Evolutionary conservation across 345 rosid species (phyloP).

Genomic region (Camelina sativa): DNA sequence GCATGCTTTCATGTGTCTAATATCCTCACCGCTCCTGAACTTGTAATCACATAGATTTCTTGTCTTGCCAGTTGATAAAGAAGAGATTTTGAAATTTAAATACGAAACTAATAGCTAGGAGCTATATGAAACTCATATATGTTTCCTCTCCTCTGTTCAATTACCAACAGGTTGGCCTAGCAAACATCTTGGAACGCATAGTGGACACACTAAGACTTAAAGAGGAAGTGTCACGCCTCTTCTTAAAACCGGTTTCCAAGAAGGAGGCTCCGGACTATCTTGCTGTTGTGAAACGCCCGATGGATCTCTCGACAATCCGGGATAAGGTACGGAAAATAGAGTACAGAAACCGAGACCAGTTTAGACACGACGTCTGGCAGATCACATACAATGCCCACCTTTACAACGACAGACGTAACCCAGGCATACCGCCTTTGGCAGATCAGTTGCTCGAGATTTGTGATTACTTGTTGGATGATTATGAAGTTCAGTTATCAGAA

Average conservation of each 20-base stretch:
- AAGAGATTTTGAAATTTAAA: not conserved
- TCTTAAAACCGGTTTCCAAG: conserved; percentile 83
- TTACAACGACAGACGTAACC: conserved; percentile 84
- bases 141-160: conserved; percentile 1
- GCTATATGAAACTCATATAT: not conserved
- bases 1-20: conserved; percentile 9
- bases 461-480: conserved; percentile 69
- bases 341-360: conserved; percentile 68
- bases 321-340: conserved; percentile 88
- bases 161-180: conserved; percentile 74
- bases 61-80: not conserved
- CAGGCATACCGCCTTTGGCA: conserved; percentile 90
- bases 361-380: conserved; percentile 93
- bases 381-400: conserved; percentile 75
- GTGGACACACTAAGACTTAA: conserved; percentile 68
- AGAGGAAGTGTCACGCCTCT: conserved; percentile 75
- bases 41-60: not conserved
- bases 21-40: not conserved
- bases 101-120: not conserved
- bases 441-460: conserved; percentile 96
- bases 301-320: conserved; percentile 88
- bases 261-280: conserved; percentile 95
- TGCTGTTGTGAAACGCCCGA: conserved; percentile 61
- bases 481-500: conserved; percentile 52
- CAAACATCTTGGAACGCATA: conserved; percentile 76